Base-by-base conservation (phyloP, 176 grass and related monocot genomes). In the Carex myosuroides region DNA sequence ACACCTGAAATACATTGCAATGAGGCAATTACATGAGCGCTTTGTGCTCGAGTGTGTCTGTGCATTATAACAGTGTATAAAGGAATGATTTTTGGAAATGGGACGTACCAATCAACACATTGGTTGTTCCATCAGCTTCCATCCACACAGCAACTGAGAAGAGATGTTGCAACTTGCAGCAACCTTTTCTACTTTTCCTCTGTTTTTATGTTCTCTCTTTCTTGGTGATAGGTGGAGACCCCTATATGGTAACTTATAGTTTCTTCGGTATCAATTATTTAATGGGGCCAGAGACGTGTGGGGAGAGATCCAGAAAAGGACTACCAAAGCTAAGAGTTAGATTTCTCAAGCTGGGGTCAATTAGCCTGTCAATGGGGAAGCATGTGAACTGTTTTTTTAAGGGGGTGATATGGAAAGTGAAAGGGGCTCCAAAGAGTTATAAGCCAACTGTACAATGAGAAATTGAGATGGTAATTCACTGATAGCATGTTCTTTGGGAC, bases 131-230 rank as follows among this genome's bases (percentile, higher is more conserved):
- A 83, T 83, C 63, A 50, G 80, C 41, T 67, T 33, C 80, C 80
- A 83, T 83, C 80, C 80, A 68, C 39, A 68, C 80, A 76, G 72
- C n/a, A 77, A 52, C 44, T 65, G 30, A 68, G 32, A 66, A 50
- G 60, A 48, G 37, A 11, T 13, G 37, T 21, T 58, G 59, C 57
- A 64, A 82, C 18, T 82, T 44, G 80, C 14, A 50, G 68, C 1
- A 29, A 30, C 80, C 63, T 44, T 50, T 81, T 46, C 21, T 46
- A 20, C 8, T 37, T 17, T 17, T n/a, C 11, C 39, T 62, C 56
- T 41, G 54, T 54, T 80, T 70, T 37, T 44, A 32, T 39, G 7
- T 42, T 77, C 56, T 77, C 50, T 54, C 13, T 77, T 9, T 77
- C 12, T 46, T 53, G 20, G 22, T 33, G 6, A 54, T 77, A 29